Evolutionary conservation across 192 early-diverging fungal species (phyloP), one percentile per base, ranked within the genome.

Genomic region (Oehlia diaphana): DNA sequence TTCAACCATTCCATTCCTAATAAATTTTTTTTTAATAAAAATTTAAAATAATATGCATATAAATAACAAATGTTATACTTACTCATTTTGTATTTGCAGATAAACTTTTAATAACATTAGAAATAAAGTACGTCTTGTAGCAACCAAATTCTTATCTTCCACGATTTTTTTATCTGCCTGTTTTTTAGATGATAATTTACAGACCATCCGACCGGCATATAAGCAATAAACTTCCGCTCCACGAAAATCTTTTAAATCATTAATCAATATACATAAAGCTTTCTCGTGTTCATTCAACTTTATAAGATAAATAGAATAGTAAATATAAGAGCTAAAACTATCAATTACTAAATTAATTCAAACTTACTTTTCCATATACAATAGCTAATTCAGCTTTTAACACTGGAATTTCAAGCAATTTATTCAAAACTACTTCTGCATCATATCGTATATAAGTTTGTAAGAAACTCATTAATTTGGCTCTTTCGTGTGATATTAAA

Each of bases 151-250:
- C 77, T 78, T 68, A 73, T 75, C 58, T 64, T 70, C 81, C 2
- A 58, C 1, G 28, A 47, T 3, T 63, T 62, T 73, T 9, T 61
- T 66, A 62, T n/a, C 61, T 14, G 9, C 63, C 82, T 77, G 65
- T 81, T 75, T 62, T 31, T 33, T 69, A 65, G 84, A n/a, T 61
- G 67, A 61, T 16, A 71, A 39, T 50, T 76, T 39, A 4, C 86
- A 76, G 63, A 80, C 80, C 78, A 84, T 81, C 37, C 83, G 63
- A 28, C 90, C 90, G 68, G 80, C 82, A 23, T 86, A 86, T 12
- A 88, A 79, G 72, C 90, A 91, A 69, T 86, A 87, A 33, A 83
- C 81, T 67, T 91, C 90, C 19, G 84, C 88, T 42, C 86, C 90
- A 42, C 83, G 75, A 83, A 86, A 89, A 71, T 91, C 90, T n/a